Percentiles rank a stretch among this genome's conserved stretches.
Conservation (phyloP, 306 rosid genomes). For the Aeschynomene evenia region DNA sequence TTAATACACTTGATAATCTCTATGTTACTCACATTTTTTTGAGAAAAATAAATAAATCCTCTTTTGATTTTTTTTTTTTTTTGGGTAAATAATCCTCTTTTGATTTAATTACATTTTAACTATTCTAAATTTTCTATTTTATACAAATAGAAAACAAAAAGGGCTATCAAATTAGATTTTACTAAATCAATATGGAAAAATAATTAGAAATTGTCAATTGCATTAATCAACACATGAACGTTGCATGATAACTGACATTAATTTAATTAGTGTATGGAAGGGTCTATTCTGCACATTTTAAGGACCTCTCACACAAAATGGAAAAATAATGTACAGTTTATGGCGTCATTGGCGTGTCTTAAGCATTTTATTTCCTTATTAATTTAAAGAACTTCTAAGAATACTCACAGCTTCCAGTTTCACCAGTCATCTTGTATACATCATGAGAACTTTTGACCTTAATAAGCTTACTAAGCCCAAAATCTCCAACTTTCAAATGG, state of each 20-base stretch:
- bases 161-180: neutral
- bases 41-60: neutral
- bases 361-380: constrained; percentile 8
- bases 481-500: constrained; percentile 91
- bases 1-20: neutral
- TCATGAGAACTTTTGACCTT: constrained; percentile 79
- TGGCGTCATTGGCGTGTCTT: neutral
- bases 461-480: constrained; percentile 92
- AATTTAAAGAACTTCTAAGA: constrained; percentile 10
- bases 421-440: constrained; percentile 95
- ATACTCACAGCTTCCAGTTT: constrained; percentile 94
- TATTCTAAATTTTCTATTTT: neutral
- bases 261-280: neutral
- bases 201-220: neutral
- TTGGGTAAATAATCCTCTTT: neutral
- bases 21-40: neutral
- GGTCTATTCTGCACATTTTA: neutral
- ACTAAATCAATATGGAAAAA: neutral
- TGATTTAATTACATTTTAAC: neutral
- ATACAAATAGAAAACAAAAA: neutral
- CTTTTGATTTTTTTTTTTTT: neutral
- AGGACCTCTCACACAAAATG: neutral
- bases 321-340: constrained; percentile 2
- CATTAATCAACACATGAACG: neutral
- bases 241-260: neutral